Evolutionary conservation across 2,329 filamentous ascomycete species (phyloP).

Genomic region (Emergomyces pasteurianus): DNA sequence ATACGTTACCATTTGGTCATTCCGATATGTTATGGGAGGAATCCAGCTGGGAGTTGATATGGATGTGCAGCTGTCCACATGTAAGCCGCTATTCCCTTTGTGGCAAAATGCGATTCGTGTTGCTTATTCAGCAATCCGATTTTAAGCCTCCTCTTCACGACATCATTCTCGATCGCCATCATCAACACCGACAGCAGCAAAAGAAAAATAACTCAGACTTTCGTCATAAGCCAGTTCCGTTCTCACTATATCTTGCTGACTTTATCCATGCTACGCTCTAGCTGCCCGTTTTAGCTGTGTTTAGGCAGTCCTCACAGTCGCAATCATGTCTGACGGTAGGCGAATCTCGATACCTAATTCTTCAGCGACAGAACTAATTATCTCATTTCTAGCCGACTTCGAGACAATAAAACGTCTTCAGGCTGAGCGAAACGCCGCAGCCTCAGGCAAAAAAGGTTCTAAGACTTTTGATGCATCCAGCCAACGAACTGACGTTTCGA

Average conservation of each 20-base stretch:
- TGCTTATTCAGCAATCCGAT: not conserved
- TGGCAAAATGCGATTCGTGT: not conserved
- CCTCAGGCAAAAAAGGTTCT: conserved; percentile 67
- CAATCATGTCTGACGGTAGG: conserved; percentile 35
- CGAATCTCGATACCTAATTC: conserved; percentile 5
- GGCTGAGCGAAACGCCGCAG: conserved; percentile 77
- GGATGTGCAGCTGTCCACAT: too few relatives aligned
- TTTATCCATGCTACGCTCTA: conserved; percentile 18
- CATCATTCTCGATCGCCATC: not conserved
- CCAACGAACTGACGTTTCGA: conserved; percentile 73
- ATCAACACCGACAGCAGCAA: not conserved
- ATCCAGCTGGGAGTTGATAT: too few relatives aligned
- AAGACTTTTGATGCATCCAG: conserved; percentile 64
- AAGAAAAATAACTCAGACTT: not conserved
- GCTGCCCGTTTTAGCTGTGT: conserved; percentile 16
- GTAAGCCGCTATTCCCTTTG: not conserved
- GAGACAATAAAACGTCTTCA: conserved; percentile 78
- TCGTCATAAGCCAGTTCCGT: not conserved
- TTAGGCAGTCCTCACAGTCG: conserved; percentile 12
- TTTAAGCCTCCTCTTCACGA: not conserved
- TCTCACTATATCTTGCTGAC: conserved; percentile 25
- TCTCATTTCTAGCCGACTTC: conserved; percentile 53
- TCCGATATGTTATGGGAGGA: too few relatives aligned
- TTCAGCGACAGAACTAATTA: conserved; percentile 14
- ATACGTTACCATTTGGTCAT: not conserved